Conservation (phyloP, 202 grass and related monocot genomes). For the Dendrocalamus latiflorus region DNA sequence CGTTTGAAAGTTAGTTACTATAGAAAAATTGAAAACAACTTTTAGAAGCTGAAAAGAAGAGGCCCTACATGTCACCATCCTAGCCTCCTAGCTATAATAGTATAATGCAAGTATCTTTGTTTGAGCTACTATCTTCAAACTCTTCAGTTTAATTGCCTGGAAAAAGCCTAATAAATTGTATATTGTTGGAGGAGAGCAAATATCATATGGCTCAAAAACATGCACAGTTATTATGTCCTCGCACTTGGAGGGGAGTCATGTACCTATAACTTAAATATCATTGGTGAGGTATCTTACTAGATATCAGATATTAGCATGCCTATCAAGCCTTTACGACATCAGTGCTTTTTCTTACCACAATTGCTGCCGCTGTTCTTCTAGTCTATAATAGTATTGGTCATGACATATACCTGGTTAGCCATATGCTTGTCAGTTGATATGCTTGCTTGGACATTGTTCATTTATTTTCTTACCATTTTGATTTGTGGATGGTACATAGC, state of each 20-base stretch:
- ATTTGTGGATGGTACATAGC: background rate
- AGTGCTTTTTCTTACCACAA: background rate
- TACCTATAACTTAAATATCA: background rate
- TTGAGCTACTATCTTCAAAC: background rate
- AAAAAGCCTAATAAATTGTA: background rate
- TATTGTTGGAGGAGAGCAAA: background rate
- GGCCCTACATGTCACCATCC: background rate
- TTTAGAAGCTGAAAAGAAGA: too few relatives aligned
- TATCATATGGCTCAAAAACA: background rate
- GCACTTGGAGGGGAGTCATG: background rate
- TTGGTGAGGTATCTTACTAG: background rate
- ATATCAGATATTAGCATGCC: background rate
- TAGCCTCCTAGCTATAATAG: background rate
- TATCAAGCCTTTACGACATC: background rate
- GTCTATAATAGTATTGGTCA: background rate
- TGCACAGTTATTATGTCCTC: background rate
- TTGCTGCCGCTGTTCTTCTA: background rate
- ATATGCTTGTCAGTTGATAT: background rate
- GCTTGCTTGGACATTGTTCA: background rate
- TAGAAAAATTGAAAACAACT: too few relatives aligned
- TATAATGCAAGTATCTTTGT: background rate
- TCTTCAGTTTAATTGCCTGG: background rate
- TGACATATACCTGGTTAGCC: background rate
- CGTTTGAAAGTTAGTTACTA: too few relatives aligned
- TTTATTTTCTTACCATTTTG: background rate